phyloP scores from a whole-genome alignment of 2,329 filamentous ascomycete species.

The Beauveria caledonica region DNA sequence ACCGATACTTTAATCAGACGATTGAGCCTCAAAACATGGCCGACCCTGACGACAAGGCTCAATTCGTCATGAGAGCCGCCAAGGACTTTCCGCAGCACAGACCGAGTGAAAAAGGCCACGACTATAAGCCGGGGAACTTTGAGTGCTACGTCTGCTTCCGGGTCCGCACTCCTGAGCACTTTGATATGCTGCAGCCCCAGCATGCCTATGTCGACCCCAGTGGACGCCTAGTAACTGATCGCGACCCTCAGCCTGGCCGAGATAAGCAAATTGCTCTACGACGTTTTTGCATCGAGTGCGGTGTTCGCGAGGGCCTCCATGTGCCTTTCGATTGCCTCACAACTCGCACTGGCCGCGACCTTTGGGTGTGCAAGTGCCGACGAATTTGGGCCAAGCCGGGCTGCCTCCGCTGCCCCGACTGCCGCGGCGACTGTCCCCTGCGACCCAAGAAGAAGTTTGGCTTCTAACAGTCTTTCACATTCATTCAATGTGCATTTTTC shows the following conservation, averaged over 20 bases:
- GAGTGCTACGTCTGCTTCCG: constrained; percentile 35
- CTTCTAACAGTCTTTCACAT: neutral
- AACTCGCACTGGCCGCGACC: constrained; percentile 28
- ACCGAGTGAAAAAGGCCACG: constrained; percentile 27
- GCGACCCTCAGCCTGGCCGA: constrained; percentile 19
- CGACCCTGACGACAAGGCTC: constrained; percentile 27
- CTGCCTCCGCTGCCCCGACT: constrained; percentile 27
- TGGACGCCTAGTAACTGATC: constrained; percentile 23
- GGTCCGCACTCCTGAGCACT: constrained; percentile 30
- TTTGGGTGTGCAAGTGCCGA: constrained; percentile 33
- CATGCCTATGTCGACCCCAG: constrained; percentile 25
- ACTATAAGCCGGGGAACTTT: constrained; percentile 32
- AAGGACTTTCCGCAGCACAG: constrained; percentile 33
- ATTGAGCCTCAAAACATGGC: constrained; percentile 29
- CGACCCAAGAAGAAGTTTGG: constrained; percentile 25
- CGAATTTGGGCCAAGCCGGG: constrained; percentile 29
- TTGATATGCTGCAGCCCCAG: constrained; percentile 29
- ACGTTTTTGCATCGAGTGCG: constrained; percentile 34
- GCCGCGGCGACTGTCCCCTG: constrained; percentile 27
- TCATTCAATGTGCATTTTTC: neutral
- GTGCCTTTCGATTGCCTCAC: constrained; percentile 29
- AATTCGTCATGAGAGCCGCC: constrained; percentile 33
- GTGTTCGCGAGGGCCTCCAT: constrained; percentile 30
- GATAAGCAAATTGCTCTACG: constrained; percentile 27
- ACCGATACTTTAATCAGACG: constrained; percentile 24